Percentiles rank a stretch among this genome's conserved stretches.
Evolutionary conservation across 352 stramenopile genomes (phyloP).

Genomic region (Pythium coloratum): DNA sequence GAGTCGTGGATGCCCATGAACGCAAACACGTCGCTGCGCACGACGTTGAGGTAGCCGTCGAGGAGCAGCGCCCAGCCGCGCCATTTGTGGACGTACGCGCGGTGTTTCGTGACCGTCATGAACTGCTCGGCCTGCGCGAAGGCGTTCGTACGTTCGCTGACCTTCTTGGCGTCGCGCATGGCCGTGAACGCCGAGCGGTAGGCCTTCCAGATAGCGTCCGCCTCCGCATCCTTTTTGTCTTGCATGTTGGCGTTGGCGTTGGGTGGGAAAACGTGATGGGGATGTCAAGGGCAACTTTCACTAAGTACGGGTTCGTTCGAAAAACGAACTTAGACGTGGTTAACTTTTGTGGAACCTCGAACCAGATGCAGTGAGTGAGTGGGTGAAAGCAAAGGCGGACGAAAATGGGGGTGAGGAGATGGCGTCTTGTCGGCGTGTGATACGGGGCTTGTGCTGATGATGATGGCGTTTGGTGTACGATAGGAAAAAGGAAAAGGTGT

Average conservation of each 20-base stretch:
- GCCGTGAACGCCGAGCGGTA: slow-evolving; percentile 48
- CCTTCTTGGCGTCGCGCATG: slow-evolving; percentile 42
- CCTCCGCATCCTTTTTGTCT: background rate
- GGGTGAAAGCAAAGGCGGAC: background rate
- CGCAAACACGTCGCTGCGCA: slow-evolving; percentile 48
- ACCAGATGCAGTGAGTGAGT: background rate
- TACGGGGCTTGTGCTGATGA: background rate
- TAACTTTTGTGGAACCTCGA: background rate
- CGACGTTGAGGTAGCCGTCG: slow-evolving; percentile 42
- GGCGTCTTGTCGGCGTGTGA: background rate
- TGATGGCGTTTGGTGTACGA: background rate
- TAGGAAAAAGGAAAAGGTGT: slow-evolving; percentile 71
- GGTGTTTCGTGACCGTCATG: slow-evolving; percentile 45
- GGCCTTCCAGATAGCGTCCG: slow-evolving; percentile 41
- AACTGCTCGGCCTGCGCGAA: slow-evolving; percentile 51
- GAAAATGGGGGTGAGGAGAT: slow-evolving; percentile 12
- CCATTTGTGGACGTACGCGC: slow-evolving; percentile 70
- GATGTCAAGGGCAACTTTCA: background rate
- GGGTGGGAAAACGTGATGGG: background rate
- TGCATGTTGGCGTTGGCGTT: slow-evolving; percentile 13
- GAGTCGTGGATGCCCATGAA: slow-evolving; percentile 33
- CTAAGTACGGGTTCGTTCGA: slow-evolving; percentile 3
- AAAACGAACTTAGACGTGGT: slow-evolving; percentile 2
- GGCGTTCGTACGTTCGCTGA: slow-evolving; percentile 34
- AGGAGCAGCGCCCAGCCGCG: slow-evolving; percentile 66